Evolutionary conservation across 768 basidiomycete genomes (phyloP).

Genomic region (Psilocybe cyanescens): DNA sequence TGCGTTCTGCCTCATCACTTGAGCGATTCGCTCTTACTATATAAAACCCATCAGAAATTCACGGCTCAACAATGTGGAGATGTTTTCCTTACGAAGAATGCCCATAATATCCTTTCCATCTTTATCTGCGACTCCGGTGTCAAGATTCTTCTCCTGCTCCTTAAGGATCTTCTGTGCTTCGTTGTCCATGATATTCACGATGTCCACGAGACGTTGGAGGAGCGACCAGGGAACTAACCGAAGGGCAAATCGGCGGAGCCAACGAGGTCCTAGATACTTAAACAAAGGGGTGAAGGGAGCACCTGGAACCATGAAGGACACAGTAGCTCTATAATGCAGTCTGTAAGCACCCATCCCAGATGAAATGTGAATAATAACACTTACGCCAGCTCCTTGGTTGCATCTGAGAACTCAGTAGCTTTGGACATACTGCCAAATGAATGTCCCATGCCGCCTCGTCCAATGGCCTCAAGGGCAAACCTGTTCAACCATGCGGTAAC

Average conservation of each 20-base stretch:
- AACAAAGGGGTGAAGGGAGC: constrained; percentile 7
- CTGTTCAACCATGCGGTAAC: constrained; percentile 3
- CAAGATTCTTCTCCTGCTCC: constrained; percentile 5
- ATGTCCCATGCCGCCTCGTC: constrained; percentile 6
- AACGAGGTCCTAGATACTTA: constrained; percentile 5
- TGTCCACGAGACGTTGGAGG: constrained; percentile 6
- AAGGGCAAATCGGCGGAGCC: constrained; percentile 2
- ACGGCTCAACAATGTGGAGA: background rate
- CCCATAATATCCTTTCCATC: constrained; percentile 11
- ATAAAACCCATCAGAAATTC: background rate
- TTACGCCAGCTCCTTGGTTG: constrained; percentile 6
- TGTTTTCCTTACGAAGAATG: constrained; percentile 1
- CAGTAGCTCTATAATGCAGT: background rate
- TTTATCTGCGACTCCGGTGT: background rate
- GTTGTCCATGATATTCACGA: constrained; percentile 11
- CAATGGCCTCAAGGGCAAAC: constrained; percentile 9
- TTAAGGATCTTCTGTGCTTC: background rate
- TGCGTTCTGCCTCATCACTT: background rate
- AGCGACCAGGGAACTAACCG: constrained; percentile 5
- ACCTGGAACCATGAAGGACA: constrained; percentile 10
- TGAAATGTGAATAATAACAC: background rate
- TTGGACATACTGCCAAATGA: constrained; percentile 5
- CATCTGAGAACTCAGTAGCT: constrained; percentile 4
- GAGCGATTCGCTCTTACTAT: constrained; percentile 4
- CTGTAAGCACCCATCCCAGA: background rate